These are phyloP conservation scores for Lactarius hatsudake DNA, from an alignment of 768 basidiomycete species.

Conservation along the genomic window DNA sequence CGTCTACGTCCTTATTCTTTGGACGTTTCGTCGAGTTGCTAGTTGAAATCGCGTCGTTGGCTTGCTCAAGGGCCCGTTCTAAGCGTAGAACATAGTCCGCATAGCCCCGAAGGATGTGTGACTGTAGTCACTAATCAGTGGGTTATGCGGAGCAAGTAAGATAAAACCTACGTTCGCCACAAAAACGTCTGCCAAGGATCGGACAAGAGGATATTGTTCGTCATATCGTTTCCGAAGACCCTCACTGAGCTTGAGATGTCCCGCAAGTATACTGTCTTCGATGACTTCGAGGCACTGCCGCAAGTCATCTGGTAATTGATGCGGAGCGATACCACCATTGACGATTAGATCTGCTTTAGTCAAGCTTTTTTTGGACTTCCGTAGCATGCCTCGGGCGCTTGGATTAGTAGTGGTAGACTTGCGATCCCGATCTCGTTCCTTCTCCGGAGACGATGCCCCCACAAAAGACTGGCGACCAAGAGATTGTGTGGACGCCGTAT, in stretches of 20 bases:
- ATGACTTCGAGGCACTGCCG: conserved; percentile 83
- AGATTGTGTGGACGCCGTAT: conserved; percentile 67
- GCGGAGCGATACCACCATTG: conserved; percentile 59
- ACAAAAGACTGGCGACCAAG: conserved; percentile 66
- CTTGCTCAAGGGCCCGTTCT: conserved; percentile 84
- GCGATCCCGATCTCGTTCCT: conserved; percentile 37
- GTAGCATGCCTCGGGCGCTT: conserved; percentile 46
- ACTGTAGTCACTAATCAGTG: conserved; percentile 46
- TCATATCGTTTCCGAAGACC: conserved; percentile 89
- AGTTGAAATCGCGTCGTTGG: conserved; percentile 70
- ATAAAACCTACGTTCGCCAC: conserved; percentile 71
- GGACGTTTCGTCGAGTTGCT: conserved; percentile 67
- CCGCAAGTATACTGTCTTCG: conserved; percentile 81
- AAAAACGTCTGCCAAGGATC: conserved; percentile 94
- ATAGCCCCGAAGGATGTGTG: conserved; percentile 92
- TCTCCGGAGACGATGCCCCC: conserved; percentile 40
- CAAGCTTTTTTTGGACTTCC: conserved; percentile 67
- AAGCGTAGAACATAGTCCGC: conserved; percentile 92
- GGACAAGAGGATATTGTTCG: conserved; percentile 91
- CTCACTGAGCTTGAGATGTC: conserved; percentile 82
- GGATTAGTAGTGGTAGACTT: conserved; percentile 44
- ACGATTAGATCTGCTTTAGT: conserved; percentile 43
- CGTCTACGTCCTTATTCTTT: conserved; percentile 76
- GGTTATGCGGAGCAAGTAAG: conserved; percentile 12
- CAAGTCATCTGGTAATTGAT: conserved; percentile 84